A percentile compares a stretch with the other conserved stretches of the same genome.
Conservation (phyloP, 257 asterid genomes). For the Solanum chaucha region DNA sequence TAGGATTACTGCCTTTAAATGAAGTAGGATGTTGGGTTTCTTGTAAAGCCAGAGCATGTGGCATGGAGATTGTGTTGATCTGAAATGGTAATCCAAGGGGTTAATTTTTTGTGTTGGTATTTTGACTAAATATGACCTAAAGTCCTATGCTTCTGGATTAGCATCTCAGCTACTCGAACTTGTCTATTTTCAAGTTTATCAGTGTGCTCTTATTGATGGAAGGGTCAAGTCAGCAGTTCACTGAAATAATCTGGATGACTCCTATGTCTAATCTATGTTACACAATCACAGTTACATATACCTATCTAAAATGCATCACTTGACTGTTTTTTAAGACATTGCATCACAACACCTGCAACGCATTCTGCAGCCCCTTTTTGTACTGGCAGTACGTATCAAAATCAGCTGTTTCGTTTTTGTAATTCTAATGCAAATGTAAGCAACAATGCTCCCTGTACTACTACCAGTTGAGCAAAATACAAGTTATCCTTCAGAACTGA, state of each 20-base stretch:
- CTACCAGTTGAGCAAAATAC: background rate
- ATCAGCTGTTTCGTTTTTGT: background rate
- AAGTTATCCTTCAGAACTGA: background rate
- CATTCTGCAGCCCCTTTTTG: background rate
- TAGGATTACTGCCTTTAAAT: background rate
- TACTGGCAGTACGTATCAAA: background rate
- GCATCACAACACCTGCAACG: background rate
- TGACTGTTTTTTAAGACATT: background rate
- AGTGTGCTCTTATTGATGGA: background rate
- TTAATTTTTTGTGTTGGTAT: background rate
- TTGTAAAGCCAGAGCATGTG: background rate
- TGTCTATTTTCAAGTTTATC: background rate
- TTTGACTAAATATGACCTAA: background rate
- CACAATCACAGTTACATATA: background rate
- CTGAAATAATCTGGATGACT: background rate
- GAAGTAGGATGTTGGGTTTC: background rate
- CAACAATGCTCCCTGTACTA: background rate
- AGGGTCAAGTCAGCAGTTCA: background rate
- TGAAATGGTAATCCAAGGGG: background rate
- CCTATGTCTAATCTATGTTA: background rate
- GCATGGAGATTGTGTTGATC: background rate
- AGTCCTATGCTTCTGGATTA: background rate
- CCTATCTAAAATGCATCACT: background rate
- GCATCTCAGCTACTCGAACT: background rate
- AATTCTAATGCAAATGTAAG: background rate